phyloP scores from a whole-genome alignment of 305 asterid species.

The Stenogyne calaminthoides region DNA sequence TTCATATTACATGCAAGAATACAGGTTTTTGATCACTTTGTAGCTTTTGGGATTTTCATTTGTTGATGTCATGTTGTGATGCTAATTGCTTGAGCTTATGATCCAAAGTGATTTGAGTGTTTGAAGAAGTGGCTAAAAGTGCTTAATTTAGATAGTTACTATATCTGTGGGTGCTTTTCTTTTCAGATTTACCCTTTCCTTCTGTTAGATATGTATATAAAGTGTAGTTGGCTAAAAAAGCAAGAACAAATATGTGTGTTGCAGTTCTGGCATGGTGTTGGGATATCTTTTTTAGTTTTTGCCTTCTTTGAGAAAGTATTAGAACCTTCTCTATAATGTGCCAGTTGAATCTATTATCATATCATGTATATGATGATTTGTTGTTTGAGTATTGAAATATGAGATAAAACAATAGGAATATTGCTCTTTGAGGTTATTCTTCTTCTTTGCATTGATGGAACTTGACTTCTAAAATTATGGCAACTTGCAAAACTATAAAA shows the following conservation, averaged over 20 bases:
- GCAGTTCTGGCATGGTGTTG: slow-evolving; percentile 24
- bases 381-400: not conserved
- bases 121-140: slow-evolving; percentile 19
- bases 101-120: not conserved
- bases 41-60: slow-evolving; percentile 1
- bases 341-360: not conserved
- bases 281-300: slow-evolving; percentile 28
- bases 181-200: not conserved
- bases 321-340: not conserved
- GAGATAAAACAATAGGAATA: not conserved
- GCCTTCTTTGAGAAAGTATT: slow-evolving; percentile 7
- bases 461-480: not conserved
- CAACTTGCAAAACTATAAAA: no score
- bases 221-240: slow-evolving; percentile 24
- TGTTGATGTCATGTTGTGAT: slow-evolving; percentile 1
- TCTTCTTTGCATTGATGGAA: not conserved
- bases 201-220: not conserved
- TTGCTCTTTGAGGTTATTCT: not conserved
- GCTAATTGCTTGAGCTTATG: not conserved
- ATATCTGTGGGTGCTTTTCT: no score
- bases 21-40: slow-evolving; percentile 7
- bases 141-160: not conserved
- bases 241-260: slow-evolving; percentile 6
- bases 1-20: not conserved
- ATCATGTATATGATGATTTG: no score